These are phyloP conservation scores for Ophiostoma ulmi DNA, from an alignment of 2,329 filamentous ascomycete genomes.

Conservation along the genomic window DNA sequence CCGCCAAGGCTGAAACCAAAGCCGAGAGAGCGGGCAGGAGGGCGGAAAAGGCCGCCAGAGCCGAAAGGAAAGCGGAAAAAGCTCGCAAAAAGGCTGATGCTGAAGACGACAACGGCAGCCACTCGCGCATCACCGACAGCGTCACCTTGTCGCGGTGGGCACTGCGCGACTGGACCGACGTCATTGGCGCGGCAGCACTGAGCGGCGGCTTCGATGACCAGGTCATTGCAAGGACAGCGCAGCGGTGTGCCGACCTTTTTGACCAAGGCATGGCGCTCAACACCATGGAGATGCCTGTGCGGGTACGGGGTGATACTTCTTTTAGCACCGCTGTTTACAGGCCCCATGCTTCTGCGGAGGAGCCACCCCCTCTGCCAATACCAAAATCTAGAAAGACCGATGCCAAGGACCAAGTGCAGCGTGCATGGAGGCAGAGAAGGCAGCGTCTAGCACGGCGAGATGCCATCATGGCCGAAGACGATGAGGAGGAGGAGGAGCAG, in stretches of 20 bases:
- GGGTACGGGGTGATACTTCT: background rate
- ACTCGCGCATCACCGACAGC: background rate
- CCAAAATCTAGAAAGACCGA: background rate
- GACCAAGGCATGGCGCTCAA: constrained; percentile 63
- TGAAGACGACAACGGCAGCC: background rate
- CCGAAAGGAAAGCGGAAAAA: background rate
- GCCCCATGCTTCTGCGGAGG: background rate
- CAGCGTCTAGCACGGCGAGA: constrained; percentile 6
- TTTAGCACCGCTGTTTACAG: background rate
- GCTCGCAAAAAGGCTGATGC: background rate
- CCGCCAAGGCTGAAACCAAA: too few species aligned
- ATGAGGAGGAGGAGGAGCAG: background rate
- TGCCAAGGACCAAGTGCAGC: background rate
- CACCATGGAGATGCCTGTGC: constrained; percentile 39
- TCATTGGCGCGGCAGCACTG: constrained; percentile 71
- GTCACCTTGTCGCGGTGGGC: constrained; percentile 32
- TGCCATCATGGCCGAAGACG: background rate
- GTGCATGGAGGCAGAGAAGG: constrained; percentile 7
- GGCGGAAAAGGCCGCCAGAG: background rate
- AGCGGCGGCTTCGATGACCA: constrained; percentile 62
- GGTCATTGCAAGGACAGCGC: constrained; percentile 63
- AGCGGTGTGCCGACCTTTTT: constrained; percentile 72
- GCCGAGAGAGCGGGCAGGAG: background rate
- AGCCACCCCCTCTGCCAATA: background rate
- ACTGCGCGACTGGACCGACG: constrained; percentile 76